phyloP scores from a whole-genome alignment of 768 basidiomycete genomes.

The Suillus subluteus region DNA sequence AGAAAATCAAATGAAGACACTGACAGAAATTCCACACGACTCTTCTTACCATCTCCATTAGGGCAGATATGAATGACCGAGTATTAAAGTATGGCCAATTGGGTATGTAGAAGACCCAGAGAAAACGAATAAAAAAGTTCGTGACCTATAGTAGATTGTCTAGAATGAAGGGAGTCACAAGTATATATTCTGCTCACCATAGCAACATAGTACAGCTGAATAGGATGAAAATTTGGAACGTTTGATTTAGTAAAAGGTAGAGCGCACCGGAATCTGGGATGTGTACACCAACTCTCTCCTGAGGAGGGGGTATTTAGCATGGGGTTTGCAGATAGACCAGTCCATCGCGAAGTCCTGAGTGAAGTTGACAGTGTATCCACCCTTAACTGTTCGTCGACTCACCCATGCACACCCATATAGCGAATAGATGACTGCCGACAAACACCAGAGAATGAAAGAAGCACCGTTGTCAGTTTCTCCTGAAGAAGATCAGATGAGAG shows the following conservation, averaged over 20 bases:
- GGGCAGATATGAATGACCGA: slow-evolving; percentile 66
- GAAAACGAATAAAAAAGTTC: slow-evolving; percentile 77
- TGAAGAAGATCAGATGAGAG: slow-evolving; percentile 7
- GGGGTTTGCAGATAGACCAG: slow-evolving; percentile 80
- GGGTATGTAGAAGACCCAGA: slow-evolving; percentile 83
- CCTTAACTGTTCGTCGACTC: slow-evolving; percentile 24
- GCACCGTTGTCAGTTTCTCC: slow-evolving; percentile 43
- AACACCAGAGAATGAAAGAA: slow-evolving; percentile 68
- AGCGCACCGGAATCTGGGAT: slow-evolving; percentile 57
- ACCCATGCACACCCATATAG: slow-evolving; percentile 84
- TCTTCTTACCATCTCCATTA: slow-evolving; percentile 79
- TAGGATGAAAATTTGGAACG: not conserved
- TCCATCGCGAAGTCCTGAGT: slow-evolving; percentile 84
- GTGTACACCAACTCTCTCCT: slow-evolving; percentile 78
- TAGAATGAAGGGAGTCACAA: not conserved
- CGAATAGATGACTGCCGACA: slow-evolving; percentile 65
- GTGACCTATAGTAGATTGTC: slow-evolving; percentile 49
- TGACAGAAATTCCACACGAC: slow-evolving; percentile 93
- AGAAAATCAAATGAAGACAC: slow-evolving; percentile 28
- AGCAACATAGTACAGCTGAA: slow-evolving; percentile 76
- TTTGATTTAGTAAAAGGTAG: not conserved
- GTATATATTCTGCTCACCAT: slow-evolving; percentile 50
- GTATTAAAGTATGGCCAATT: slow-evolving; percentile 49
- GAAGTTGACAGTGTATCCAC: slow-evolving; percentile 3
- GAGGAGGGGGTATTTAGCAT: slow-evolving; percentile 59